Evolutionary conservation across 1,139 yeast species (phyloP).

Genomic region (Candida sp.): DNA sequence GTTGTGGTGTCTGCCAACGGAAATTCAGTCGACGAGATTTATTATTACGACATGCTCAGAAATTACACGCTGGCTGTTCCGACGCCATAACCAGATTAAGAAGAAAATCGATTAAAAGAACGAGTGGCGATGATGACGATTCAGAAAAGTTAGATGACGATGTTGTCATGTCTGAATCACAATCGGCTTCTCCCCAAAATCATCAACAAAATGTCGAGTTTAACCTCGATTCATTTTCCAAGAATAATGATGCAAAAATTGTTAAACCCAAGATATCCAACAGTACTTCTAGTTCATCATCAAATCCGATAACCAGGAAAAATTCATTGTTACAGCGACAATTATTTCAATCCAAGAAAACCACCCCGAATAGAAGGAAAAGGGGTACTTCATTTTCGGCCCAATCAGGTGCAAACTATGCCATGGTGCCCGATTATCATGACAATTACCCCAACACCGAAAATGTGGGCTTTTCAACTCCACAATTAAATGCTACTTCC

Average conservation of each 20-base stretch:
- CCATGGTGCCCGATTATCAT: constrained; percentile 43
- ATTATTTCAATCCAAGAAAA: constrained; percentile 23
- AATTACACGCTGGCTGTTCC: constrained; percentile 74
- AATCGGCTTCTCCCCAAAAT: neutral
- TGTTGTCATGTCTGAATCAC: constrained; percentile 6
- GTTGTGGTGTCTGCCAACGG: constrained; percentile 95
- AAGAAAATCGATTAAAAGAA: constrained; percentile 36
- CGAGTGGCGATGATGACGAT: constrained; percentile 15
- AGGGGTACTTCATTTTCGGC: constrained; percentile 78
- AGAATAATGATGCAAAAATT: constrained; percentile 7
- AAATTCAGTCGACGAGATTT: constrained; percentile 92
- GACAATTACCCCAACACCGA: constrained; percentile 48
- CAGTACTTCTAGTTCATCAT: constrained; percentile 5
- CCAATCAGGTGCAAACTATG: constrained; percentile 70
- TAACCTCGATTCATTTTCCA: constrained; percentile 17
- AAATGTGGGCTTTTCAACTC: constrained; percentile 68
- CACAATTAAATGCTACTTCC: constrained; percentile 51
- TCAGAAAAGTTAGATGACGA: constrained; percentile 11
- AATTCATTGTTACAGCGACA: constrained; percentile 20
- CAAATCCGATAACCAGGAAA: constrained; percentile 4
- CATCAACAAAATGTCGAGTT: constrained; percentile 15
- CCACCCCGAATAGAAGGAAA: constrained; percentile 12
- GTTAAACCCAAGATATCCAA: constrained; percentile 5
- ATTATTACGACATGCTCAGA: constrained; percentile 90
- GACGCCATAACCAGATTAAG: constrained; percentile 49